These are phyloP conservation scores for Glycine tomentella DNA, from an alignment of 306 rosid genomes.

Conservation along the genomic window DNA sequence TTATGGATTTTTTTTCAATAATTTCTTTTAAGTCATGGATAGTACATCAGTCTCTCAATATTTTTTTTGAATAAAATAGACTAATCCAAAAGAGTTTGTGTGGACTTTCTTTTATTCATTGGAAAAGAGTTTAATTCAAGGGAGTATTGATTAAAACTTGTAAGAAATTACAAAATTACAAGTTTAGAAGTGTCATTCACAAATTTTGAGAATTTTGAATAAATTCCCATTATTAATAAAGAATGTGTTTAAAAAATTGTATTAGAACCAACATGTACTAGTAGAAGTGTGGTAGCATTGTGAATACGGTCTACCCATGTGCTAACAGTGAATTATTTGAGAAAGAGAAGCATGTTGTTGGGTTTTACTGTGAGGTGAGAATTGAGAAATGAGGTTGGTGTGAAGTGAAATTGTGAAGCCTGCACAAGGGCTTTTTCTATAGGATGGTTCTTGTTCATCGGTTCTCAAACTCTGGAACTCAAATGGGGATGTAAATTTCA, in stretches of 20 bases:
- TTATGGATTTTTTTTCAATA: too few relatives aligned
- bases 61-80: not conserved
- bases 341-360: not conserved
- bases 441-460: conserved; percentile 48
- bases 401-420: conserved; percentile 5
- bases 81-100: not conserved
- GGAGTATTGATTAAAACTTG: too few relatives aligned
- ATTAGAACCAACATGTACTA: too few relatives aligned
- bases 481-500: conserved; percentile 40
- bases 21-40: too few relatives aligned
- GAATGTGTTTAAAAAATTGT: too few relatives aligned
- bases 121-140: too few relatives aligned
- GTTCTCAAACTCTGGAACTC: conserved; percentile 28
- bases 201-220: too few relatives aligned
- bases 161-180: too few relatives aligned
- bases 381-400: not conserved
- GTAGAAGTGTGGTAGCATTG: not conserved
- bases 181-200: too few relatives aligned
- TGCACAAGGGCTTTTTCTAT: conserved; percentile 41
- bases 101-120: too few relatives aligned
- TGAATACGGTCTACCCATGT: not conserved
- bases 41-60: too few relatives aligned
- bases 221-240: too few relatives aligned
- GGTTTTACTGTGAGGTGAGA: conserved; percentile 34
- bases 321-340: not conserved